A percentile compares a stretch with the other conserved stretches of the same genome.
phyloP scores from a whole-genome alignment of 2,329 filamentous ascomycete species.

The Diatrype stigma region DNA sequence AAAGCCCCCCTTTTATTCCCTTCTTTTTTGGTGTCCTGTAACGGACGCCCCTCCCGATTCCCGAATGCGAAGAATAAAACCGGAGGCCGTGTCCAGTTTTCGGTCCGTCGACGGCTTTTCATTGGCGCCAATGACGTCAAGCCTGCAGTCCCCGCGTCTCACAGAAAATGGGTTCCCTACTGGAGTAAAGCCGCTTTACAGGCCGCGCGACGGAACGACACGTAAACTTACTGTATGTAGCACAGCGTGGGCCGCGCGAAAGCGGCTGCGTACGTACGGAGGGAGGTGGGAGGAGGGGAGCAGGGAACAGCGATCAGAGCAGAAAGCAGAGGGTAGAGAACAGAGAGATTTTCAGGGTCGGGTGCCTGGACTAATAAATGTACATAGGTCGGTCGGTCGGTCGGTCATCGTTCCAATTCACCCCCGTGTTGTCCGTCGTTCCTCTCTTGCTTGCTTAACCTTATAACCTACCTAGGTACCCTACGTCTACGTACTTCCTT shows the following conservation, averaged over 20 bases:
- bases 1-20: not conserved
- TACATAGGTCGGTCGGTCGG: too few relatives aligned
- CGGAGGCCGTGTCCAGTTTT: conserved; percentile 3
- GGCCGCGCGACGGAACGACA: not conserved
- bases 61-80: not conserved
- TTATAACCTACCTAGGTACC: too few relatives aligned
- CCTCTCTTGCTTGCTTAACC: too few relatives aligned
- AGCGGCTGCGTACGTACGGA: too few relatives aligned
- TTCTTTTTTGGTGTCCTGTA: not conserved
- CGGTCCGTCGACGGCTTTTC: not conserved
- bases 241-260: too few relatives aligned
- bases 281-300: not conserved
- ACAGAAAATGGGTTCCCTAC: conserved; percentile 1
- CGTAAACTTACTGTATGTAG: too few relatives aligned
- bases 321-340: not conserved
- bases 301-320: not conserved
- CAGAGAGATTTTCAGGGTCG: not conserved
- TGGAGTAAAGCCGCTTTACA: not conserved
- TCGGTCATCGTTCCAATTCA: too few relatives aligned
- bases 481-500: too few relatives aligned
- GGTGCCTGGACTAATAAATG: not conserved
- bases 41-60: too few relatives aligned
- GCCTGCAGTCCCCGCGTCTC: conserved; percentile 4
- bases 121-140: conserved; percentile 25
- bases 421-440: too few relatives aligned